These are phyloP conservation scores for Candida xiaguanensis DNA, from an alignment of 805 yeast genomes.

Conservation along the genomic window DNA sequence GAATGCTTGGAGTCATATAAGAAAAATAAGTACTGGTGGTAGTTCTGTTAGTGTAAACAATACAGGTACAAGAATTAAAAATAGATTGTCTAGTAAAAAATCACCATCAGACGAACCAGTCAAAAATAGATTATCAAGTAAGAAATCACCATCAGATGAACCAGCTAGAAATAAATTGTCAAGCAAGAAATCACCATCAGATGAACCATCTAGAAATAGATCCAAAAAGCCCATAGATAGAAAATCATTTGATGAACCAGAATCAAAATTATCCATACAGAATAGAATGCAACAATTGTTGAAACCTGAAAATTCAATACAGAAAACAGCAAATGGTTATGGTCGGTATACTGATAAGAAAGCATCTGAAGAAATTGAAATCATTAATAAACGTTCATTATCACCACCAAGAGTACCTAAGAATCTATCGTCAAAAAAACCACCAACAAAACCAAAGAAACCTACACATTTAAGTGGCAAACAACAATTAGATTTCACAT, in stretches of 20 bases:
- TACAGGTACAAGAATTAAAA: conserved; percentile 26
- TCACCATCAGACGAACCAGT: conserved; percentile 10
- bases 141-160: neutral
- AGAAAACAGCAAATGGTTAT: conserved; percentile 74
- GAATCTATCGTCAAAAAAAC: conserved; percentile 22
- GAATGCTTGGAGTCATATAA: conserved; percentile 26
- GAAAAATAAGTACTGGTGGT: conserved; percentile 40
- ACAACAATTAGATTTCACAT: conserved; percentile 23
- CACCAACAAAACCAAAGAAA: conserved; percentile 58
- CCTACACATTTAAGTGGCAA: conserved; percentile 51
- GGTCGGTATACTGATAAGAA: conserved; percentile 62
- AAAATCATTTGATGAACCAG: no score
- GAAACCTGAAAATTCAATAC: conserved; percentile 39
- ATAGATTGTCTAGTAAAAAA: conserved; percentile 18
- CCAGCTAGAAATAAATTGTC: conserved; percentile 28
- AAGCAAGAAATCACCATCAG: conserved; percentile 2
- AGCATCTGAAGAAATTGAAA: conserved; percentile 32
- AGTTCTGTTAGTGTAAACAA: conserved; percentile 13
- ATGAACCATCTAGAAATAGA: conserved; percentile 22
- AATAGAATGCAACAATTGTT: conserved; percentile 51
- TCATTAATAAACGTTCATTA: conserved; percentile 21
- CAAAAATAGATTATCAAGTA: conserved; percentile 24
- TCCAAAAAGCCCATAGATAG: no score
- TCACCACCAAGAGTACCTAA: conserved; percentile 37
- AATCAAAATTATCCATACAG: conserved; percentile 35